Percentiles rank a stretch among this genome's conserved stretches.
These are phyloP conservation scores for Nymphaea colorata DNA, from an alignment of 164 flowering plant species.

Conservation along the genomic window DNA sequence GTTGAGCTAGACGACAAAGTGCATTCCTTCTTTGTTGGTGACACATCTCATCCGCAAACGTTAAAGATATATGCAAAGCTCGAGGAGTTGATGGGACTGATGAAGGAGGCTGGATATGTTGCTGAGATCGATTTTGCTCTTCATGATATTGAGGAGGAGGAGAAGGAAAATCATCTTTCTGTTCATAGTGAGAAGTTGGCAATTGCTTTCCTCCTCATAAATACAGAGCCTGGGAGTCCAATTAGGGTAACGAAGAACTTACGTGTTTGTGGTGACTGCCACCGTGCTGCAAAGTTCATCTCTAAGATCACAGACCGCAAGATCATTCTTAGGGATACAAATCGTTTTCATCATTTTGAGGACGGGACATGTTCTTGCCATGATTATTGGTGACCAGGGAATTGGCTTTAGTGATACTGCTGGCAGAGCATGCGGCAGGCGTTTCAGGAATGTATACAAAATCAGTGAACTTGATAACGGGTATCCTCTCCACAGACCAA, in stretches of 20 bases:
- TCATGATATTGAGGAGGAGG: constrained; percentile 13
- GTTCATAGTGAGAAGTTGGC: constrained; percentile 13
- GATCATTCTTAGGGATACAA: constrained; percentile 12
- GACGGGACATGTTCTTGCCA: constrained; percentile 9
- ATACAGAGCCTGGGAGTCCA: constrained; percentile 3
- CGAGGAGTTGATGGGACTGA: constrained; percentile 8
- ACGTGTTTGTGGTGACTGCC: constrained; percentile 10
- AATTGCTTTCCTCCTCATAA: constrained; percentile 9
- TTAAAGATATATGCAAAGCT: constrained; percentile 9
- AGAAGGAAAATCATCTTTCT: constrained; percentile 10
- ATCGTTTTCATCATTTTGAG: constrained; percentile 11
- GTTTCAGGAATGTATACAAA: too few relatives aligned
- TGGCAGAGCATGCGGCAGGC: too few relatives aligned
- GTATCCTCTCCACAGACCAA: too few relatives aligned
- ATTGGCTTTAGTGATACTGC: too few relatives aligned
- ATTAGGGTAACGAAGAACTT: constrained; percentile 13
- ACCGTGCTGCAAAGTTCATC: constrained; percentile 9
- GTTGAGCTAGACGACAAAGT: constrained; percentile 9
- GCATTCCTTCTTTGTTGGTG: constrained; percentile 14
- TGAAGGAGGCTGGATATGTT: constrained; percentile 10
- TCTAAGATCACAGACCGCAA: constrained; percentile 5
- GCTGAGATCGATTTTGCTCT: constrained; percentile 10
- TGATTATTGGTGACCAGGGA: constrained; percentile 8
- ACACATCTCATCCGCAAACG: constrained; percentile 13
- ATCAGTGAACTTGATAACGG: too few relatives aligned